Base-by-base conservation (phyloP, 805 yeast genomes). In the Wickerhamiella domercqiae region DNA sequence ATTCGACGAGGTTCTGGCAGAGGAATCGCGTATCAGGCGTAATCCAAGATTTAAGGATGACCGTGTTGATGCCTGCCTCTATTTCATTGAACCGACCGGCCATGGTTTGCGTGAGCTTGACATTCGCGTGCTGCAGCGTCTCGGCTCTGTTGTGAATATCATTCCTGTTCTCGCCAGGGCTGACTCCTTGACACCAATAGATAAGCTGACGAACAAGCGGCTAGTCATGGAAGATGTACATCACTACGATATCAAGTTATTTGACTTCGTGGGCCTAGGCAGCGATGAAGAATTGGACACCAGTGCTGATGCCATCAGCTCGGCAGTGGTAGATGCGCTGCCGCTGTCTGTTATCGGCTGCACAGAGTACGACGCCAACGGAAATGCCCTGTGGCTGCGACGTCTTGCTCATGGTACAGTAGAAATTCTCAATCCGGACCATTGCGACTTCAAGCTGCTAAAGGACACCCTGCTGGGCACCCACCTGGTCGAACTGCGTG, bases 361-460 rank as follows among this genome's bases (percentile, higher is more conserved):
- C 39, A 78, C 76, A 50, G 72, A 70, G 47, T 79, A 76, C 51
- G 66, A 71, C 38, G 64, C 70, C 13, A 67, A 72, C 28, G 93
- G 93, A 24, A 63, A 66, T 41, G 62, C 67, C 43, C 75, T 79
- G 17, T 69, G 73, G 41, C 93, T 84, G 21, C 75, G 94, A 63
- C 70, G 73, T 55, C 81, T 81, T 52, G 86, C 93, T 44, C 81
- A 93, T 90, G 95, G 94, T 32, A 60, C 74, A 38, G 93, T 79
- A 31, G 90, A 81, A 55, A 82, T 83, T 39, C 93, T 80, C 53
- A 80, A 83, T 59, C 93, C 82, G 52, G 63, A 66, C 42, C 93
- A 82, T 54, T 76, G 86, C 59, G 94, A 83, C 57, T 82, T 83
- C 62, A 74, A 78, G 56, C 76, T 80, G 56, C 67, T 83, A 51